Evolutionary conservation across 2,329 filamentous ascomycete genomes (phyloP), one percentile per base, ranked within the genome.

Genomic region (Sclerotinia subarctica): DNA sequence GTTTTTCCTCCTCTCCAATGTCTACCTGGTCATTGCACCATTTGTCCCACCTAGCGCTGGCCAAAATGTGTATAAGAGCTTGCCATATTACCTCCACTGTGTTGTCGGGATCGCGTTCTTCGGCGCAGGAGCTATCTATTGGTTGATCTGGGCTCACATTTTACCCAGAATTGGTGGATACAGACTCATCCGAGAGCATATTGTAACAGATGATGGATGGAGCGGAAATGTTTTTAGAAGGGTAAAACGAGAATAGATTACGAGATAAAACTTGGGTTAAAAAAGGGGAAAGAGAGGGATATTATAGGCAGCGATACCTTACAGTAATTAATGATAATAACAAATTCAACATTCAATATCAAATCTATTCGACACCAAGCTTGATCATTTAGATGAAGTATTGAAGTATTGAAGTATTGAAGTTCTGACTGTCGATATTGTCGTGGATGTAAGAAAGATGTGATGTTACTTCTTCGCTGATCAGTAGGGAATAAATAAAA

Each of bases 131-230:
- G 84, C 79, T 11, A 64, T 86, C 2, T 87, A 86, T 76, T 87
- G 85, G 84, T 69, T 86, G 6, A 53, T 86, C 8, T 87, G 85
- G 85, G 82, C 84, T 5, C 74, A 82, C 49, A 72, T 86, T 5
- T 70, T 86, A 47, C 85, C 85, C 66, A 81, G 79, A 73, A 69
- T 86, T 44, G 84, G 84, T 19, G 74, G 74, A 0, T 87, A 90
- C 73, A 81, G 85, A 72, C 80, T 90, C 13, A 81, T 86, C 2
- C 81, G 84, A 67, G 83, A 88, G 76, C 81, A 79, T 0, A 76
- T 82, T 2, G 77, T 89, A 10, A 84, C 87, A 69, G 81, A 85
- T 53, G 87, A 90, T 75, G 87, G 88, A 1, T 90, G 88, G 88
- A 86, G 60, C 44, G 60, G 62, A n/a, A 68, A 35, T 58, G 32